Evolutionary conservation across 164 flowering plant genomes (phyloP), one percentile per base, ranked within the genome.

Genomic region (Annona squamosa): DNA sequence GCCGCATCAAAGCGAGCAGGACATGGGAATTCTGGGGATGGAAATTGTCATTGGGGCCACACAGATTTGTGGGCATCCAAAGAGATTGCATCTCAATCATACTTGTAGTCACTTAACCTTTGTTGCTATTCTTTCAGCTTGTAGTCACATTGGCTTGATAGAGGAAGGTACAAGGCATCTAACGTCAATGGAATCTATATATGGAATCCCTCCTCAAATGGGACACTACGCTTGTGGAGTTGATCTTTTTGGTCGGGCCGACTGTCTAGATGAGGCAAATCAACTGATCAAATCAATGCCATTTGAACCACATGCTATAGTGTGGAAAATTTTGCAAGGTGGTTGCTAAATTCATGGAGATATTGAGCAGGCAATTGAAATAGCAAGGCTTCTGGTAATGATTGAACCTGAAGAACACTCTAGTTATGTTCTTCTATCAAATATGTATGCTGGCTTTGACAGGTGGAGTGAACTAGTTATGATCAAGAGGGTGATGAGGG

Each of bases 11-110:
- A 1, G 91, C 99, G 0, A 97, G 98, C 78, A 94, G 77, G 5
- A 94, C 99, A 63, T 94, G 99, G 0, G 98, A 94, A 76, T 94
- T 94, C 75, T 94, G 94, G 0, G 92, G 95, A 57, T 94, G 97
- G 69, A 94, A 94, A 61, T 94, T 94, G 73, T 94, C 98, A 73
- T 94, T 79, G 0, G 93, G 93, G 0, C 98, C 97, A 46, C 90
- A 92, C 18, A 94, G 71, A 71, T 94, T 92, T 0, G 98, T 94
- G 17, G 98, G 97, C 95, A 90, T 90, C 37, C 0, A 82, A 92
- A 0, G 97, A 91, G 44, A 93, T 86, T 1, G 97, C 96, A 72
- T 93, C 90, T 83, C 85, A 88, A 19, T 73, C 66, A 79, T 84
- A 83, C 76, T 91, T 26, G 37, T 26, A 26, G 37, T 79, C 98